Base-by-base conservation (phyloP, 306 rosid genomes). In the Cicer cuneatum region DNA sequence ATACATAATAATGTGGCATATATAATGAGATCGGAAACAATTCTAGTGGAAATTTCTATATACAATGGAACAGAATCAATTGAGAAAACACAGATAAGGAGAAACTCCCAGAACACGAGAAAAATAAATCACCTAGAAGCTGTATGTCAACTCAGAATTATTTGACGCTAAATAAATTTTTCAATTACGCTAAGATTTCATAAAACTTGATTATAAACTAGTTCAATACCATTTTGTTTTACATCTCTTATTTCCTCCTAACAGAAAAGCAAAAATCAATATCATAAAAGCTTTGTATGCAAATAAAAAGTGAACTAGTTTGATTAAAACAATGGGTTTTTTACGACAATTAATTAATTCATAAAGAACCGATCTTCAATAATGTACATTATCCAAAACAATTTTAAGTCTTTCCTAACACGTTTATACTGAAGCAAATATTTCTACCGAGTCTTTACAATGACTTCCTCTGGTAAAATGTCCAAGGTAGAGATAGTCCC, bases 21-120 rank as follows among this genome's bases (percentile, higher is more conserved):
- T 73, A 46, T 74, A 81, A 74, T 47, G 49, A 37, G 46, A 57
- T 54, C 56, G 66, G 33, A 84, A 76, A 61, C 54, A 60, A 60
- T 4, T 29, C 73, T 40, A 16, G 52, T 0, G 19, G 61, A 60
- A 24, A 71, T 46, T 15, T 42, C 41, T 40, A 75, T 51, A 15
- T 7, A 53, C 59, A 52, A 52, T 52, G 11, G 19, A 52, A 52
- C 8, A 16, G 33, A 52, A 62, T 14, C 48, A 15, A 62, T 16
- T 35, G 33, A 66, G 37, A 40, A 78, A 61, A 19, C 24, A 61
- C 18, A 21, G 35, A 61, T 9, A 19, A 37, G 54, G 65, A 24
- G 37, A 24, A 48, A 64, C 37, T 56, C 68, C 45, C 35, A 56
- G 41, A 35, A 60, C 18, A 60, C 9, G 11, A 37, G 43, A 66